Evolutionary conservation across 2,329 filamentous ascomycete species (phyloP), one percentile per base, ranked within the genome.

Genomic region (Exophiala dermatitidis): DNA sequence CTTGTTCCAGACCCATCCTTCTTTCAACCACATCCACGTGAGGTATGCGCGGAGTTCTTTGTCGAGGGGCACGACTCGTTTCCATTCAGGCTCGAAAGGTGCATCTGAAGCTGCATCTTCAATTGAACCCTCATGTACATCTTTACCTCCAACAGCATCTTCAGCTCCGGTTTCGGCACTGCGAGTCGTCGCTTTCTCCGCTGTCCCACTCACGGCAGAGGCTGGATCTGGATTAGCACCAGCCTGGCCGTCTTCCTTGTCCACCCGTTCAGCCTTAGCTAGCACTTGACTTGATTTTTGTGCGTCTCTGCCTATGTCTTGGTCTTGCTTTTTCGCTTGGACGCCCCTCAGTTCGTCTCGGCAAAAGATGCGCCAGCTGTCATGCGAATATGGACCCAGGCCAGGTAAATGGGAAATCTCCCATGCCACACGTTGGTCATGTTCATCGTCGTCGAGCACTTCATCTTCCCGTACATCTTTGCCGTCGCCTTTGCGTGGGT

Each of bases 331-430:
- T 6, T 71, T 67, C 1, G 84, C 9, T 1, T 12, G 81, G 12
- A 83, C 68, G 0, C 82, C 84, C 5, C 90, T 78, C 28, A 95
- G 68, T 32, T 78, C 75, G 66, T 96, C 90, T 1, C 90, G 81
- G 67, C 89, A 95, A 69, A 96, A 96, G 59, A 96, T 95, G 2
- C 90, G 82, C 87, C 89, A 96, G 65, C 86, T 90, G 68, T 96
- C 90, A 46, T 91, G 74, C 0, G 88, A 86, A 68, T 96, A 96
- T 1, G 82, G 77, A 10, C 90, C 88, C 51, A 78, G 67, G 50
- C 88, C 83, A 0, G 88, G 90, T 53, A 96, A 73, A 67, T 95
- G 88, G 0, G 85, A 89, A 55, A 95, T 86, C 65, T 96, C 90
- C 83, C 89, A 94, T 0, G 80, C 78, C 3, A 79, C 75, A 0